A percentile compares a stretch with the other conserved stretches of the same genome.
phyloP scores from a whole-genome alignment of 371 early-diverging fungal genomes.

The Mucor plumbeus region DNA sequence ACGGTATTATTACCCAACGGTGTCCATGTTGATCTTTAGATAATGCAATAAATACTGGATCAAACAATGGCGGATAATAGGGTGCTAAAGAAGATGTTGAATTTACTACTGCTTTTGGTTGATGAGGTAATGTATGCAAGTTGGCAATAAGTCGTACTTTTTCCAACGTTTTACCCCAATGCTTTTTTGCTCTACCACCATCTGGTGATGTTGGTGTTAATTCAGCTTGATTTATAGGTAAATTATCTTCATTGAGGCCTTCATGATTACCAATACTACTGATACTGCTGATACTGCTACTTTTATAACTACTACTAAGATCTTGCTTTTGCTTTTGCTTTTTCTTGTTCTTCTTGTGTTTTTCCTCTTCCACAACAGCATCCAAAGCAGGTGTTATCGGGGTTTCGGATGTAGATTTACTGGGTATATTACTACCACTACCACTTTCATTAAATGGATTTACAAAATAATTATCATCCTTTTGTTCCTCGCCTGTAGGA shows the following conservation, averaged over 20 bases:
- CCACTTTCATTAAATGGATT: slow-evolving; percentile 11
- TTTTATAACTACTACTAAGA: not conserved
- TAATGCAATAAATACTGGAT: slow-evolving; percentile 47
- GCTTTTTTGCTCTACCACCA: slow-evolving; percentile 28
- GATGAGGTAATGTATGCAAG: slow-evolving; percentile 28
- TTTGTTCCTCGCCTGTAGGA: not conserved
- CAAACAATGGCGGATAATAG: slow-evolving; percentile 48
- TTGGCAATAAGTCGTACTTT: slow-evolving; percentile 50
- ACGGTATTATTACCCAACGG: slow-evolving; percentile 37
- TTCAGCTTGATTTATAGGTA: not conserved
- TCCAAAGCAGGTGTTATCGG: not conserved
- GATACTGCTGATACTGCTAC: too few relatives aligned
- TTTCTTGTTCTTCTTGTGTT: not conserved
- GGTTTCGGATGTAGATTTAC: not conserved
- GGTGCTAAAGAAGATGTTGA: slow-evolving; percentile 30
- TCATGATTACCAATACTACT: not conserved
- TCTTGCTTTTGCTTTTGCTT: not conserved
- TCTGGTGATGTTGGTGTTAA: not conserved
- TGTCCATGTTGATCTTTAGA: slow-evolving; percentile 43
- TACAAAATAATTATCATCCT: slow-evolving; percentile 7
- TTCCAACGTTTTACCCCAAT: slow-evolving; percentile 53
- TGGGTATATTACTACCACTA: not conserved
- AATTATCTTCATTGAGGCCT: not conserved
- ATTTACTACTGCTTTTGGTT: not conserved
- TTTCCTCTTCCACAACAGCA: not conserved